A percentile compares a stretch with the other conserved stretches of the same genome.
These are phyloP conservation scores for Leishmania arabica DNA, from an alignment of 208 protist genomes.

Conservation along the genomic window DNA sequence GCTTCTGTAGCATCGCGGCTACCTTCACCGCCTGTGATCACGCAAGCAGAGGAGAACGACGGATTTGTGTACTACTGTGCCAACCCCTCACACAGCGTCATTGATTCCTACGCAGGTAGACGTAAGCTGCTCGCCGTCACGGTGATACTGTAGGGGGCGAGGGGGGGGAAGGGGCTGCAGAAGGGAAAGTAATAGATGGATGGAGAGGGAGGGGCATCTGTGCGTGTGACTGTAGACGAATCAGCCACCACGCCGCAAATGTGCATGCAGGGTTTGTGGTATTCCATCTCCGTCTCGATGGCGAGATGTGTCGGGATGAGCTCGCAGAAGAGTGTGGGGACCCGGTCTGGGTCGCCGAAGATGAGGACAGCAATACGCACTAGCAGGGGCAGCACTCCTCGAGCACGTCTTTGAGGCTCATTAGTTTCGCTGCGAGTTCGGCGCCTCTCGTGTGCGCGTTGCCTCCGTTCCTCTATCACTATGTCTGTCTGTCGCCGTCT, in stretches of 20 bases:
- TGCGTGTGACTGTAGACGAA: neutral
- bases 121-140: neutral
- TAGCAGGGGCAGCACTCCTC: neutral
- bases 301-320: neutral
- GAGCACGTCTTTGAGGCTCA: too few species aligned
- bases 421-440: too few species aligned
- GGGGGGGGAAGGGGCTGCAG: neutral
- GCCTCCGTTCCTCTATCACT: neutral
- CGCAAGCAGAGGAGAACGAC: slow-evolving; percentile 33
- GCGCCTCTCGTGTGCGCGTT: neutral
- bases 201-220: neutral
- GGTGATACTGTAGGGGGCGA: neutral
- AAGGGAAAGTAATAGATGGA: neutral
- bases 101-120: slow-evolving; percentile 11
- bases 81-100: slow-evolving; percentile 39
- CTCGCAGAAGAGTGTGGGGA: neutral
- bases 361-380: neutral
- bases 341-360: neutral
- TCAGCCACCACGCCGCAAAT: neutral
- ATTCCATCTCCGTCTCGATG: neutral
- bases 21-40: slow-evolving; percentile 22
- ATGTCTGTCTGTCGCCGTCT: neutral
- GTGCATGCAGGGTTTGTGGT: neutral
- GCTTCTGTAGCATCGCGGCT: neutral
- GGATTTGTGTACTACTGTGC: slow-evolving; percentile 82